Evolutionary conservation across 768 basidiomycete genomes (phyloP), one percentile per base, ranked within the genome.

Genomic region (Lentinula sp.): DNA sequence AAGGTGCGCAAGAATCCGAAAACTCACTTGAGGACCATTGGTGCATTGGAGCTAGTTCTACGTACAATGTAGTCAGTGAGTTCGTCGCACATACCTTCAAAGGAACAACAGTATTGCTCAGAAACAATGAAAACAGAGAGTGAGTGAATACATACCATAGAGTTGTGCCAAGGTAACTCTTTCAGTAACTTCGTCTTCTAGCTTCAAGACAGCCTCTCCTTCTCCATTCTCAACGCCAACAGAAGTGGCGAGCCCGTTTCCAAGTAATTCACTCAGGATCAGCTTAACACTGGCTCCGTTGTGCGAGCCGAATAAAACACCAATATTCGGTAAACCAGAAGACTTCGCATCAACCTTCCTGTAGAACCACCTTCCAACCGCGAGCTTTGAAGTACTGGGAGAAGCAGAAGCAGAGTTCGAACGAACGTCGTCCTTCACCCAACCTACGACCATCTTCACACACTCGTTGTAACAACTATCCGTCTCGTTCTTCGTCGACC

Each of bases 291-390:
- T 91, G 32, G 75, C 74, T 80, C 85, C 82, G 68, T 96, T 96
- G 64, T 96, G 94, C 20, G 95, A 95, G 1, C 89, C 94, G 65
- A 97, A 94, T 1, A 95, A 74, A 13, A 92, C 84, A 2, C 83
- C 89, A 13, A 95, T 71, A 18, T 71, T 12, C 43, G 61, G 71
- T 23, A 28, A 13, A 13, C 20, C 28, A 16, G 55, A 43, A 16
- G 3, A 20, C 18, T 51, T 23, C 23, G 18, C 18, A 16, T 48
- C 6, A 48, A 28, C 20, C 9, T 48, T 51, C 32, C 2, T 51
- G 13, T 6, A 7, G n/a, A 51, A 51, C 50, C 50, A 35, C 15
- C 32, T 9, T 72, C 70, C n/a, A 28, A 37, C 9, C 53, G 60
- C 20, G 12, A 23, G 9, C 9, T 5, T 9, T 8, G n/a, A 23